Evolutionary conservation across 345 rosid species (phyloP).

Genomic region (Geranium brycei): DNA sequence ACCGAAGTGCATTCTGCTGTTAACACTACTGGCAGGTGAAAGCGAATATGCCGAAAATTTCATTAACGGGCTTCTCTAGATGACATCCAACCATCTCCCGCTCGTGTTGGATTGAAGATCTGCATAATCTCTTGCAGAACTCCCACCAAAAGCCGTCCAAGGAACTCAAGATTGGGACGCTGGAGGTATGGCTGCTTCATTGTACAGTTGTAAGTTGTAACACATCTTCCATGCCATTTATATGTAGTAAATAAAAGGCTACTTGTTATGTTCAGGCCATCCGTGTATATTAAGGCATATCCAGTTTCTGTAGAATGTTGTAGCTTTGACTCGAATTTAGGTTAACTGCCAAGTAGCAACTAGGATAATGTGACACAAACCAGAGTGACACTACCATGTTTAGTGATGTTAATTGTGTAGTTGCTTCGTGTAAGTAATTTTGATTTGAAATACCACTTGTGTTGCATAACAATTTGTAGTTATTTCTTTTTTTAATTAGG

Average conservation of each 20-base stretch:
- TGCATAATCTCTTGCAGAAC: conserved; percentile 6
- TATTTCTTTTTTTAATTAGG: too few relatives aligned
- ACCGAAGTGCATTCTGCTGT: conserved; percentile 26
- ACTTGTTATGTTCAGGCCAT: not conserved
- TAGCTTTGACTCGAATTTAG: not conserved
- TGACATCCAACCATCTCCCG: conserved; percentile 1
- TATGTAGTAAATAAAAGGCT: not conserved
- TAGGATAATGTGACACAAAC: not conserved
- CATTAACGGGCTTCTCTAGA: not conserved
- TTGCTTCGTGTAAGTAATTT: not conserved
- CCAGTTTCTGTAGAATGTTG: not conserved
- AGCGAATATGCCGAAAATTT: not conserved
- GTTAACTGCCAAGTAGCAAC: not conserved
- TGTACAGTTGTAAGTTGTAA: not conserved
- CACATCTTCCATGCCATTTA: not conserved
- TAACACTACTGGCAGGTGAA: conserved; percentile 23
- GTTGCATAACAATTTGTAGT: too few relatives aligned
- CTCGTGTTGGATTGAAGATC: not conserved
- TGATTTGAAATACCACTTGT: not conserved
- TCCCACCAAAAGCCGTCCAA: not conserved
- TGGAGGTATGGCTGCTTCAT: not conserved
- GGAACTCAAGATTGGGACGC: not conserved
- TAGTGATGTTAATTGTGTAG: not conserved
- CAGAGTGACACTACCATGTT: too few relatives aligned
- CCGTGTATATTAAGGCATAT: not conserved